Evolutionary conservation across 2,329 filamentous ascomycete genomes (phyloP), one percentile per base, ranked within the genome.

Genomic region (Sclerotinia sclerotiorum): DNA sequence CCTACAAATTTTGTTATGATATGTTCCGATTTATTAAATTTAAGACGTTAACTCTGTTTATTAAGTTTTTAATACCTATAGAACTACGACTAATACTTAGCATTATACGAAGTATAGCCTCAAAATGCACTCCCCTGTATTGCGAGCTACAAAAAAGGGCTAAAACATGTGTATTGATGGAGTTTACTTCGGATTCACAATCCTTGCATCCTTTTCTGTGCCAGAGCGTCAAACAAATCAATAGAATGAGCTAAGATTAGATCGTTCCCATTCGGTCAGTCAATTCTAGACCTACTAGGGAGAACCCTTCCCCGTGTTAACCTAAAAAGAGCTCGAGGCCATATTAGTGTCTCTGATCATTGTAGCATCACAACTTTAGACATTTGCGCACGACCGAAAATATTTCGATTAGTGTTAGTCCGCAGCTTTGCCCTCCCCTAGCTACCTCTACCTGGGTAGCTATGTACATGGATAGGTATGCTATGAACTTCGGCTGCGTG

Each of bases 321-420:
- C 6, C 29, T 32, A 62, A 35, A 51, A 51, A 61, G n/a, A 32
- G n/a, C 44, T 24, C 44, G 27, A 44, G 24, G n/a, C 49, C 4
- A 15, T 17, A 11, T 49, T 61, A 24, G 44, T 48, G 21, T 35
- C 35, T 24, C 35, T 27, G 32, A 21, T 35, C 29, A 29, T 56
- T 35, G 54, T n/a, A 49, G n/a, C 46, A 24, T n/a, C 10, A 32
- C 5, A n/a, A 48, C 57, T 48, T 42, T 32, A 60, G 57, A 60
- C 57, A 32, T 60, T 46, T 6, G n/a, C 42, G 57, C 57, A 60
- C 57, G 57, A 48, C 57, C 57, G 55, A 24, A 57, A 57, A 29
- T 17, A 42, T n/a, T 32, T 42, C 21, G 24, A 17, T 13, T n/a
- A 17, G 29, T 39, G 46, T 48, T 48, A 48, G 21, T 57, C 24